A percentile compares a stretch with the other conserved stretches of the same genome.
Conservation (phyloP, 225 moss, liverwort and hornwort species). For the Polytrichum formosum region DNA sequence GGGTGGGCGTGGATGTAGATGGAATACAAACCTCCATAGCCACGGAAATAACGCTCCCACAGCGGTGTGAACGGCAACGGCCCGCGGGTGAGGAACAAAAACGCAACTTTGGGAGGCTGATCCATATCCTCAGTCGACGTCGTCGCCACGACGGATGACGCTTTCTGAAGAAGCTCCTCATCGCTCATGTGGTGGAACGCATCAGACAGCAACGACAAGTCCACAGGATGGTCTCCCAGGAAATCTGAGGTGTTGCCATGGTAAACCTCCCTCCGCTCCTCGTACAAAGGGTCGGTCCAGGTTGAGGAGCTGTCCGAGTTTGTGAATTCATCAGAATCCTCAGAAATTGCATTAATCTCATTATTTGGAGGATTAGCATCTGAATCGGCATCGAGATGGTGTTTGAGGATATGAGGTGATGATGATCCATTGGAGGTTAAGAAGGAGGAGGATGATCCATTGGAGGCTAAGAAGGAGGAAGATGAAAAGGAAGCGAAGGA, state of each 20-base stretch:
- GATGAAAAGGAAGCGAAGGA: conserved; percentile 7
- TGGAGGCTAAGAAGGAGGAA: not conserved
- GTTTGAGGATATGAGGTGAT: too few relatives aligned
- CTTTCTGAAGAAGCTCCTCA: conserved; percentile 32
- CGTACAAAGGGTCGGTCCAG: conserved; percentile 7
- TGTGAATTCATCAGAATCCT: not conserved
- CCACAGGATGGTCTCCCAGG: conserved; percentile 29
- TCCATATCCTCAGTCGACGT: not conserved
- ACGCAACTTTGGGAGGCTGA: conserved; percentile 32
- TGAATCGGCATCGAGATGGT: too few relatives aligned
- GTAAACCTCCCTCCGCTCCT: conserved; percentile 7
- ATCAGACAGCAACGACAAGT: conserved; percentile 34
- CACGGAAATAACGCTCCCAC: conserved; percentile 57
- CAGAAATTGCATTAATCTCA: not conserved
- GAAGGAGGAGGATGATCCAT: not conserved
- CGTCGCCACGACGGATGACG: conserved; percentile 4
- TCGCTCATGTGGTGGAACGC: conserved; percentile 54
- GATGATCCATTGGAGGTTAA: not conserved
- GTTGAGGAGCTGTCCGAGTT: not conserved
- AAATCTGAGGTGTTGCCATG: conserved; percentile 6
- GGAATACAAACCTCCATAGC: conserved; percentile 33
- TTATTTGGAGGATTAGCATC: not conserved
- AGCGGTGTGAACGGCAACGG: conserved; percentile 32
- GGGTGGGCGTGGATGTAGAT: conserved; percentile 51
- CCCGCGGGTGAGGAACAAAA: conserved; percentile 48